Evolutionary conservation across 257 asterid species (phyloP), one percentile per base, ranked within the genome.

Genomic region (Ligustrum vulgare): DNA sequence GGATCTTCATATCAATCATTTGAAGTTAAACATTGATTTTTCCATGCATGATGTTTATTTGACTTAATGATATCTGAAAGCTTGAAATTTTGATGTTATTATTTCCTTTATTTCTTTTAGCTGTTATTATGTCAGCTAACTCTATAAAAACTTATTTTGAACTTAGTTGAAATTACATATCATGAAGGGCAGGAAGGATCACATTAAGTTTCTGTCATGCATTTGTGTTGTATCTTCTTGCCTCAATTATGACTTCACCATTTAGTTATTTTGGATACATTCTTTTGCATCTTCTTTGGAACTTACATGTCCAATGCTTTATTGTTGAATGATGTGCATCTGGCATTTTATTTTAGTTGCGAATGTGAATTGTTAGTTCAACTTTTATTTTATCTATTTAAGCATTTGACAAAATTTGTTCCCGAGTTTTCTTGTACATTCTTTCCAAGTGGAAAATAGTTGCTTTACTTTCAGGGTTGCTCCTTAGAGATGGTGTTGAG

Each of bases 11-110:
- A 51, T 51, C n/a, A 43, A 12, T 43, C 51, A 43, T 3, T 39
- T 43, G 51, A 13, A 43, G 51, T 43, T 12, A 18, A 16, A 18
- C 23, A 5, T 23, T 51, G 23, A 3, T 13, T 43, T 43, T n/a
- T 51, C 25, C 62, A 51, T 51, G 62, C 9, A 15, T 16, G 25
- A 18, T 18, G 25, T 51, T 51, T 51, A 18, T 51, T 51, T 18
- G 23, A 51, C 62, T 51, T 78, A 67, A 41, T 75, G 56, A 34
- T 51, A 41, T 33, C 22, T 33, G 71, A 67, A 51, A 51, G 62
- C 20, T 51, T 5, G 62, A 51, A 47, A 18, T 15, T 18, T 51
- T 51, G 62, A 18, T 6, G 10, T 51, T 18, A 49, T 49, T 15
- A 49, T 49, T 49, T 51, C 18, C 6, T 12, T 43, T 43, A 13